Base-by-base conservation (phyloP, 2,329 filamentous ascomycete genomes). In the Escovopsis sp. region DNA sequence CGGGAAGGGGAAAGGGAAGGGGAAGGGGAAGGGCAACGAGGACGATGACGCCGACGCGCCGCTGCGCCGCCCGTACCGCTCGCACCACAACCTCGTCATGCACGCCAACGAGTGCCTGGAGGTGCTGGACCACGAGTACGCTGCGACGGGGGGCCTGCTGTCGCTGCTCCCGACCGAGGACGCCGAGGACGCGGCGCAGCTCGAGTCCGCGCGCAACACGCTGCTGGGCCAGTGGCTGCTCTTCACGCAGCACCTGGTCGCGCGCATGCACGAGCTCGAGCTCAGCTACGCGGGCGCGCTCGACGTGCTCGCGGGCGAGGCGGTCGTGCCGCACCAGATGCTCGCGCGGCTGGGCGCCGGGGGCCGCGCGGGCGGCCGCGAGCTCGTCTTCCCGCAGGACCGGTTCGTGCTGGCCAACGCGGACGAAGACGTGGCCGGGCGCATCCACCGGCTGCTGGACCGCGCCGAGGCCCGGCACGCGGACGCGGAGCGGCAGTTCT, bases 51-150 rank as follows among this genome's bases (percentile, higher is more conserved):
- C 15, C 15, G 15, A 15, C 15, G 15, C 15, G 15, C 15, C 15
- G 15, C 26, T 40, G 34, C 50, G 44, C 9, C 55, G 51, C 34
- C 68, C 66, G 4, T 72, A 66, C 44, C 60, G 63, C 39, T 65
- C 59, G 42, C 70, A 74, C 47, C 60, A 67, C 47, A 63, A 63
- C 30, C 63, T 78, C 12, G 58, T 75, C 26, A 62, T 66, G 59
- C 75, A 78, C 53, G 73, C 74, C 45, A 77, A 78, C 51, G 65
- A 70, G 45, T 71, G 73, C 40, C 67, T 79, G 6, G 73, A 77
- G 58, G 62, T 71, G 2, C 65, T 79, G 6, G 75, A 79, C 48
- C 72, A 77, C 51, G 73, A 77, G 53, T 73, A 69, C 50, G 64
- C 65, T 36, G 61, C 66, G 26, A 69, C 70, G 33, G 75, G 75